A percentile compares a stretch with the other conserved stretches of the same genome.
phyloP scores from a whole-genome alignment of 2,329 filamentous ascomycete species.

The Coniochaeta pulveracea region DNA sequence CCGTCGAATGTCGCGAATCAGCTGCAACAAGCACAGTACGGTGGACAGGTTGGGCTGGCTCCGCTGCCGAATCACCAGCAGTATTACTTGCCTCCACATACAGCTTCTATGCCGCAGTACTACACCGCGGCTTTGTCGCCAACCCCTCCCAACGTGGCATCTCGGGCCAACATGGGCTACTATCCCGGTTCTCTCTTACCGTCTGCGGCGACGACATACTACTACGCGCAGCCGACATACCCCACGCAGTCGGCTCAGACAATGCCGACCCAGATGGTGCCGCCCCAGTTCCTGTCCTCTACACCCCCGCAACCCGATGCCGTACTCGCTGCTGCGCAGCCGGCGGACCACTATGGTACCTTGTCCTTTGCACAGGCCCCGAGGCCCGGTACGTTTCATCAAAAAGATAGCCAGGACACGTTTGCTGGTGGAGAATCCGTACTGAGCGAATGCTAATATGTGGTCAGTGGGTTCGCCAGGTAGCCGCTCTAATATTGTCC shows the following conservation, averaged over 20 bases:
- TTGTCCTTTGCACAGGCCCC: constrained; percentile 6
- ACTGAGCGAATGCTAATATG: constrained; percentile 4
- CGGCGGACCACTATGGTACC: constrained; percentile 6
- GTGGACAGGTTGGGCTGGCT: constrained; percentile 23
- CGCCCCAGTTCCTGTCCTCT: constrained; percentile 22
- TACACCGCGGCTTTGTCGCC: constrained; percentile 28
- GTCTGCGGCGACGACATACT: constrained; percentile 25
- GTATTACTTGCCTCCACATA: constrained; percentile 35
- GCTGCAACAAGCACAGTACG: constrained; percentile 20
- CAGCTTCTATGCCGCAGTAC: constrained; percentile 27
- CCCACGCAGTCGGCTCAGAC: constrained; percentile 17
- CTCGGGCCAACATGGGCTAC: constrained; percentile 28
- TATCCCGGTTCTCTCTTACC: constrained; percentile 29
- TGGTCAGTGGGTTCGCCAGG: constrained; percentile 12
- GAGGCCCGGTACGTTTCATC: constrained; percentile 7
- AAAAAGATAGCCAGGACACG: background rate
- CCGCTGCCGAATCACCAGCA: constrained; percentile 26
- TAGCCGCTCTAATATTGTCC: constrained; percentile 29
- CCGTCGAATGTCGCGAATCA: constrained; percentile 7
- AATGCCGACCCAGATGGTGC: constrained; percentile 20
- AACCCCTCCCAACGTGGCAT: constrained; percentile 22
- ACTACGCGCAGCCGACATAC: constrained; percentile 29
- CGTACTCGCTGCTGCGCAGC: constrained; percentile 11
- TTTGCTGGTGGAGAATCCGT: background rate
- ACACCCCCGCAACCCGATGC: constrained; percentile 14